A percentile compares a stretch with the other conserved stretches of the same genome.
Conservation (phyloP, 352 stramenopile species). For the Phytopythium helicoides region DNA sequence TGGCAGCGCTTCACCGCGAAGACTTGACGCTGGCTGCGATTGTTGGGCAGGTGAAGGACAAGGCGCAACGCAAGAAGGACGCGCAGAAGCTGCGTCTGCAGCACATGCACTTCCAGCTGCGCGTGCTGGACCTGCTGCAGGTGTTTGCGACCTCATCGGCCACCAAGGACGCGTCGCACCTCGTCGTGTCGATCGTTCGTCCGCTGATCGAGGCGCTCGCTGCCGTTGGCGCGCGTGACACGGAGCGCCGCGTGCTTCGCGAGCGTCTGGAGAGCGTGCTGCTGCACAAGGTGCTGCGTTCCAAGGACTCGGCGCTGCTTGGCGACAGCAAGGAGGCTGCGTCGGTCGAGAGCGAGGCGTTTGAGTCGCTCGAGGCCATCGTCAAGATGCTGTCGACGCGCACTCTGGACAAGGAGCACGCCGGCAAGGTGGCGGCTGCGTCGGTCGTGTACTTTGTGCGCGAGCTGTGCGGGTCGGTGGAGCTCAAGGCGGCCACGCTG, state of each 20-base stretch:
- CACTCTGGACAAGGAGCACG: conserved; percentile 62
- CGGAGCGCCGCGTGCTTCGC: conserved; percentile 69
- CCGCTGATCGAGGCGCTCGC: conserved; percentile 64
- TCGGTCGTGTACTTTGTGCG: conserved; percentile 67
- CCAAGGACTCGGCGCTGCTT: conserved; percentile 44
- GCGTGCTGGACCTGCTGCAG: conserved; percentile 76
- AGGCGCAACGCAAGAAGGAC: conserved; percentile 75
- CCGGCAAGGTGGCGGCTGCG: conserved; percentile 48
- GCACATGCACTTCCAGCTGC: conserved; percentile 84
- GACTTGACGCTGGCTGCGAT: conserved; percentile 79
- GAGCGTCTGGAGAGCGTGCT: conserved; percentile 70
- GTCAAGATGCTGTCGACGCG: conserved; percentile 45
- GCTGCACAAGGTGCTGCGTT: conserved; percentile 60
- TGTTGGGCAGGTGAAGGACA: conserved; percentile 72
- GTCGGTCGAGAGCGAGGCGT: conserved; percentile 13
- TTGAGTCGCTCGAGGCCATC: conserved; percentile 32
- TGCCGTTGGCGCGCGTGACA: conserved; percentile 49
- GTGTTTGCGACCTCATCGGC: conserved; percentile 41
- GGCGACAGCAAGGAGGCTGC: not conserved
- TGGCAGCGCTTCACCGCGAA: conserved; percentile 69
- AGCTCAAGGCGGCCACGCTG: not conserved
- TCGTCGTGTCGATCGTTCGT: conserved; percentile 44
- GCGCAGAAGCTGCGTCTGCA: conserved; percentile 62
- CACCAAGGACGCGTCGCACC: conserved; percentile 16
- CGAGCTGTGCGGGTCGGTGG: conserved; percentile 22